Conservation (phyloP, 495 filamentous ascomycete species). For the Podospora pseudopauciseta region DNA sequence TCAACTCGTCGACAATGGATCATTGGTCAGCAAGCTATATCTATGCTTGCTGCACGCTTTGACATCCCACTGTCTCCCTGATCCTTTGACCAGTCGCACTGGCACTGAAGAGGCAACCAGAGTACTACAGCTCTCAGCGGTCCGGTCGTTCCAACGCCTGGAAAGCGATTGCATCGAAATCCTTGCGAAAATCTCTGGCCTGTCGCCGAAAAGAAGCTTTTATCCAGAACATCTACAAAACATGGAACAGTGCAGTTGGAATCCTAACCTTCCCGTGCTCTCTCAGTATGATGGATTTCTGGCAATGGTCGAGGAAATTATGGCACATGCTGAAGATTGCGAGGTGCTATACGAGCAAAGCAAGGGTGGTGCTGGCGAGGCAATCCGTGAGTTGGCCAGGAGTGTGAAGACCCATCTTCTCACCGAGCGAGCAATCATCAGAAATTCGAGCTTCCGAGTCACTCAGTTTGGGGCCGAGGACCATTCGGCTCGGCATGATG, state of each 20-base stretch:
- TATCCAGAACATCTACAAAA: slow-evolving; percentile 24
- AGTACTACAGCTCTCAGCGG: slow-evolving; percentile 47
- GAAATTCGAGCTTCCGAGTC: slow-evolving; percentile 47
- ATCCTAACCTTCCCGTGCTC: slow-evolving; percentile 34
- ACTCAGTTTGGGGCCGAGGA: slow-evolving; percentile 53
- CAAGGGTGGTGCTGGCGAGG: not conserved
- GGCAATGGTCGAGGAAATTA: slow-evolving; percentile 7
- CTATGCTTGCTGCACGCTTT: slow-evolving; percentile 59
- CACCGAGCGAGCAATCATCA: slow-evolving; percentile 41
- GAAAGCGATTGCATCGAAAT: slow-evolving; percentile 36
- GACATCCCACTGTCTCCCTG: slow-evolving; percentile 56
- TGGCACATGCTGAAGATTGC: slow-evolving; percentile 11
- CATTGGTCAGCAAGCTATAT: slow-evolving; percentile 51
- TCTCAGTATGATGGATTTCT: slow-evolving; percentile 53
- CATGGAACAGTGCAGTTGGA: slow-evolving; percentile 34
- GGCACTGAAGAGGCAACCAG: slow-evolving; percentile 60
- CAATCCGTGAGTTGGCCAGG: not conserved
- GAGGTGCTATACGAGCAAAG: slow-evolving; percentile 1
- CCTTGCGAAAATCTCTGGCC: slow-evolving; percentile 42
- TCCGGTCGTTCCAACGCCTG: slow-evolving; percentile 50
- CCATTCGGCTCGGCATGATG: slow-evolving; percentile 37
- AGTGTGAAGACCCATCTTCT: slow-evolving; percentile 20
- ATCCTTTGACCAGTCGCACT: slow-evolving; percentile 54
- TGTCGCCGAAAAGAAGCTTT: slow-evolving; percentile 47
- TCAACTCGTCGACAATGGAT: slow-evolving; percentile 48